Base-by-base conservation (phyloP, 768 basidiomycete genomes). In the Termitomyces bulborhizus region DNA sequence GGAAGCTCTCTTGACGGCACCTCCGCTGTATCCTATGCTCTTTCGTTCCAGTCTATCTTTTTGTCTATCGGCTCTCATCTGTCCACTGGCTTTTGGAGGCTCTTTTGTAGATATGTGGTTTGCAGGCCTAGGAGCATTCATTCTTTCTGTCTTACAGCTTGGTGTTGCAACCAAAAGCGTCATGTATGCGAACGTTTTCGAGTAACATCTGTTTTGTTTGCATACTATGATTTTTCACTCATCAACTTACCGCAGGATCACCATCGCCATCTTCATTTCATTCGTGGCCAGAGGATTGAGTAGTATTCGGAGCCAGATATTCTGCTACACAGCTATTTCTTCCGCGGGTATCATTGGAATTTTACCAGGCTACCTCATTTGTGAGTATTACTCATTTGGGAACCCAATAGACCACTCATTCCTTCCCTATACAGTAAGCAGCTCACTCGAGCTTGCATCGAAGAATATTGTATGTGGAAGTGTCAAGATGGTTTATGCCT, bases 281-380 rank as follows among this genome's bases (percentile, higher is more conserved):
- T 90, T 93, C 64, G 70, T 76, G 29, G 87, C 93, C 40, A 85
- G 93, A 44, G 93, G 85, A 8, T 71, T 97, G 34, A 88, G 90
- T 57, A 88, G 86, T 59, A 90, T 93, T 56, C 79, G 79, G 16
- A 80, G 77, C 48, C 79, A 85, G 47, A 77, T 89, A 48, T 96
- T 97, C 70, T 97, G 93, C 67, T 97, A 95, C 66, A 87, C 90
- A 3, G 89, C 94, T 3, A 88, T 96, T 56, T 93, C 93, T 0
- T 93, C 90, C 7, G 79, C 91, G 49, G 85, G 85, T 26, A 90
- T 95, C 53, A 89, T 95, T 32, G 84, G 90, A 37, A 93, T 96
- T 57, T 78, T 95, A 44, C 93, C 93, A n/a, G 93, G 90, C 1
- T 94, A 87, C 69, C 77, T 91, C 48, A 89, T 92, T 56, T 67